These are phyloP conservation scores for Amanita subjunquillea DNA, from an alignment of 768 basidiomycete genomes.

Conservation along the genomic window DNA sequence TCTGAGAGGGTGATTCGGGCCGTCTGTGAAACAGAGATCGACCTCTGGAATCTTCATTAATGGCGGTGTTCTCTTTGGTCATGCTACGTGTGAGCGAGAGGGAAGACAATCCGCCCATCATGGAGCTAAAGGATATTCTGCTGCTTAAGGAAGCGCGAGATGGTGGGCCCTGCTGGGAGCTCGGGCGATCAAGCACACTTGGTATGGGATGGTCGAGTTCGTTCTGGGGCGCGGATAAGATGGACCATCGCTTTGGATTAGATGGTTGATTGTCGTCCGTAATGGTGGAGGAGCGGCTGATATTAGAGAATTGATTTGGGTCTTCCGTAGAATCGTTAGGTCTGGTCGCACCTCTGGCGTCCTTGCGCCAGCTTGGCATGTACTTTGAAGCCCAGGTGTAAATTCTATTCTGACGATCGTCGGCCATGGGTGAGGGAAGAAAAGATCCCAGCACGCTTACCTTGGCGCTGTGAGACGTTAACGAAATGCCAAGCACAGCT, in stretches of 20 bases:
- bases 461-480: not conserved
- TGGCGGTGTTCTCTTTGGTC: constrained; percentile 26
- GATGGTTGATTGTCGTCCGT: constrained; percentile 19
- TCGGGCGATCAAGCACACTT: constrained; percentile 38
- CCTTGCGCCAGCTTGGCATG: constrained; percentile 17
- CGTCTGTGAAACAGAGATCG: constrained; percentile 34
- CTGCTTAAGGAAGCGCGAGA: constrained; percentile 41
- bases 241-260: constrained; percentile 23
- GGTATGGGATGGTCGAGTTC: constrained; percentile 30
- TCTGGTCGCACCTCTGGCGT: not conserved
- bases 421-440: constrained; percentile 11
- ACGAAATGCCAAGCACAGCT: not conserved
- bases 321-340: not conserved
- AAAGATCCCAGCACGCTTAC: constrained; percentile 5
- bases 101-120: constrained; percentile 63
- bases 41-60: constrained; percentile 38
- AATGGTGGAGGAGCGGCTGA: constrained; percentile 7
- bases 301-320: constrained; percentile 8
- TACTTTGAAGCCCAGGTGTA: constrained; percentile 25
- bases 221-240: constrained; percentile 21
- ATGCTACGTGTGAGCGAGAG: constrained; percentile 50
- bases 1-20: constrained; percentile 40
- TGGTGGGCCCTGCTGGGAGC: constrained; percentile 19
- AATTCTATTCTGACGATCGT: constrained; percentile 15
- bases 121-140: constrained; percentile 53